Conservation (phyloP, 345 rosid genomes). For the Pistacia atlantica region DNA sequence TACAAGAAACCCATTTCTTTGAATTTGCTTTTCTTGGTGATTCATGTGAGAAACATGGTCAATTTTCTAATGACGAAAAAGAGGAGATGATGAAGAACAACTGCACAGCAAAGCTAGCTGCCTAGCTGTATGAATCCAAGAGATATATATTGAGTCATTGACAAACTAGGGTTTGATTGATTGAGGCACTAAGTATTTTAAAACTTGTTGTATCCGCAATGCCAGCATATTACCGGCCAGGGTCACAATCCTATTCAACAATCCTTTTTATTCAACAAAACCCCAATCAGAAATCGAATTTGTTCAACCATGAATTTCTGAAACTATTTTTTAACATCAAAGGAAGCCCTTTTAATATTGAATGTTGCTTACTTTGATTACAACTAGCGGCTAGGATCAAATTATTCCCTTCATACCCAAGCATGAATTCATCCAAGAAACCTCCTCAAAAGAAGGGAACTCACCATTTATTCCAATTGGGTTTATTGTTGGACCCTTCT, state of each 20-base stretch:
- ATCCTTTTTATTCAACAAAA: not conserved
- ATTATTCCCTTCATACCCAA: slow-evolving; percentile 5
- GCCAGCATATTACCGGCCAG: slow-evolving; percentile 18
- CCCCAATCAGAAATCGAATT: not conserved
- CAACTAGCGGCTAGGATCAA: slow-evolving; percentile 5
- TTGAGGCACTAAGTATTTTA: slow-evolving; percentile 5
- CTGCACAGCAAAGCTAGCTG: not conserved
- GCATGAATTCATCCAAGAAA: slow-evolving; percentile 5
- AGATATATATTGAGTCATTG: not conserved
- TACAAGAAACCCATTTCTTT: too few relatives aligned
- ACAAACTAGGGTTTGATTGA: not conserved
- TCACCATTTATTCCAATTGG: not conserved
- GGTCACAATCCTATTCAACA: not conserved
- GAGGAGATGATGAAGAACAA: too few relatives aligned
- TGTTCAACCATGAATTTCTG: not conserved
- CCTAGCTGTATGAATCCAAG: not conserved
- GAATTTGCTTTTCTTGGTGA: not conserved
- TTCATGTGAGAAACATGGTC: not conserved
- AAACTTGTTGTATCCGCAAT: not conserved
- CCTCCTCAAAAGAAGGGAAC: slow-evolving; percentile 1
- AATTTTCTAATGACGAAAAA: not conserved
- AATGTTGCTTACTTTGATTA: slow-evolving; percentile 15
- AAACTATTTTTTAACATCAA: not conserved
- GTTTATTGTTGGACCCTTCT: slow-evolving; percentile 5
- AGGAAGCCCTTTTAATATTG: not conserved